phyloP scores from a whole-genome alignment of 164 flowering plant genomes.

The Tinospora cordifolia region DNA sequence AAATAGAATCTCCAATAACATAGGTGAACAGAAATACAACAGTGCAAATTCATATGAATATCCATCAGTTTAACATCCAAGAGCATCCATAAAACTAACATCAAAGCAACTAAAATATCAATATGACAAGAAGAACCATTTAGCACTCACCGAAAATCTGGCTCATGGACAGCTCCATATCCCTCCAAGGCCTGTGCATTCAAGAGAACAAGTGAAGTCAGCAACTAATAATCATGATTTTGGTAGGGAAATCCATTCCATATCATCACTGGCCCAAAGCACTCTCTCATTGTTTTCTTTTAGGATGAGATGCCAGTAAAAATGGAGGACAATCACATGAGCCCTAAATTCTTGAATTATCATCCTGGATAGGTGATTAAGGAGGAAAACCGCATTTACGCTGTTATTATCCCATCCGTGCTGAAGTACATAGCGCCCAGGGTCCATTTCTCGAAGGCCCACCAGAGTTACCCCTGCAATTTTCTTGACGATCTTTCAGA shows the following conservation, averaged over 20 bases:
- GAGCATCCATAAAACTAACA: neutral
- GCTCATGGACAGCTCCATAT: conserved; percentile 77
- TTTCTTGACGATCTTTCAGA: conserved; percentile 42
- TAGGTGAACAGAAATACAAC: neutral
- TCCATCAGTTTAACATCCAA: neutral
- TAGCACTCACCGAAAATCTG: conserved; percentile 80
- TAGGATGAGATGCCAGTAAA: conserved; percentile 64
- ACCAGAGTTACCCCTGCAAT: conserved; percentile 35
- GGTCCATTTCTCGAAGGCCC: conserved; percentile 66
- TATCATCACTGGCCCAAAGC: conserved; percentile 83
- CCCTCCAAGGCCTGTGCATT: conserved; percentile 99
- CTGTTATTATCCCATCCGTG: conserved; percentile 99
- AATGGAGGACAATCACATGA: conserved; percentile 69
- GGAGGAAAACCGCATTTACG: conserved; percentile 99
- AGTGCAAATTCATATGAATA: neutral
- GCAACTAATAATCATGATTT: conserved; percentile 70
- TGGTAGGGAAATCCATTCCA: conserved; percentile 89
- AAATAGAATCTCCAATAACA: neutral
- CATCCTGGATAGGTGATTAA: conserved; percentile 90
- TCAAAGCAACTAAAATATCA: conserved; percentile 8
- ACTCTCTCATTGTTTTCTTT: conserved; percentile 53
- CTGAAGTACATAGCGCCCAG: conserved; percentile 88
- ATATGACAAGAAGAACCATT: conserved; percentile 13
- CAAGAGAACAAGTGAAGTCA: conserved; percentile 99
- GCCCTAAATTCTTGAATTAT: conserved; percentile 67